These are phyloP conservation scores for Inga oerstediana DNA, from an alignment of 306 rosid genomes.

Conservation along the genomic window DNA sequence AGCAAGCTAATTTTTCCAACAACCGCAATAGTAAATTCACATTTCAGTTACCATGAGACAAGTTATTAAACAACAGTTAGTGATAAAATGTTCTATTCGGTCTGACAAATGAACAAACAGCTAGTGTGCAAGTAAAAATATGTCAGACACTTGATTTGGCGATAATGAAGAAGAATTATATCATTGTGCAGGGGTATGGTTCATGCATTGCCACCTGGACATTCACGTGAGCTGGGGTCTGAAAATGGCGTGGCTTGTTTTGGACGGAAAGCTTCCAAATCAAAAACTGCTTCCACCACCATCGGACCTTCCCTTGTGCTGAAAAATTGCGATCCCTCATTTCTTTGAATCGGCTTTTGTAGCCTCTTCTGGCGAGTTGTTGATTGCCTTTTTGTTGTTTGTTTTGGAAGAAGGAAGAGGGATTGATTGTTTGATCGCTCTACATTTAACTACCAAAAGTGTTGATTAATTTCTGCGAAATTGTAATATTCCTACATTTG, in stretches of 20 bases:
- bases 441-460: not conserved
- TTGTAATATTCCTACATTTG: not conserved
- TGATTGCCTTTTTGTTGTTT: not conserved
- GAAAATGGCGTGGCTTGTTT: constrained; percentile 60
- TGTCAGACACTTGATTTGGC: not conserved
- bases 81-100: not conserved
- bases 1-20: not conserved
- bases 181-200: constrained; percentile 53
- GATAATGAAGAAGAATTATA: not conserved
- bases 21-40: not conserved
- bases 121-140: not conserved
- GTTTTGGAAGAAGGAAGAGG: not conserved
- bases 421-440: not conserved
- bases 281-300: constrained; percentile 59
- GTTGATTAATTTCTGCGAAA: not conserved
- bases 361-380: too few relatives aligned
- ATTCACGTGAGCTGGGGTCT: constrained; percentile 60
- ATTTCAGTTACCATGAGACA: not conserved
- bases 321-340: too few relatives aligned
- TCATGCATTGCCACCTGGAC: constrained; percentile 63
- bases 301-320: constrained; percentile 48
- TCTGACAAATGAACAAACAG: constrained; percentile 2
- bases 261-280: constrained; percentile 54
- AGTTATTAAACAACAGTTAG: not conserved
- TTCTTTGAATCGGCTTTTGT: not conserved